These are phyloP conservation scores for Acorus gramineus DNA, from an alignment of 106 monocot genomes.

Conservation along the genomic window DNA sequence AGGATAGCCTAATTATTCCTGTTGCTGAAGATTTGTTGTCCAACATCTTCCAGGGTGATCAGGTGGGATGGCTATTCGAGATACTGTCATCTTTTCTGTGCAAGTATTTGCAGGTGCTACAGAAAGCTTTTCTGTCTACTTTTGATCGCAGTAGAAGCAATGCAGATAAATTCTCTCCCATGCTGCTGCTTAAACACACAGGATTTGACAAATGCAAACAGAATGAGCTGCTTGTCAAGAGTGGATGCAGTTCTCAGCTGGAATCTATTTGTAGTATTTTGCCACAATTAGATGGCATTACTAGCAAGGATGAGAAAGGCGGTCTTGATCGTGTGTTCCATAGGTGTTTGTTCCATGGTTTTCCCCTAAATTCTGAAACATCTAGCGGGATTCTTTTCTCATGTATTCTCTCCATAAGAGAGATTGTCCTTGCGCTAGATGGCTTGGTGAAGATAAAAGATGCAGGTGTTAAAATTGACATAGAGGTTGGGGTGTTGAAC, in stretches of 20 bases:
- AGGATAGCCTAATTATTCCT: conserved; percentile 10
- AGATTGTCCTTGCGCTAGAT: conserved; percentile 47
- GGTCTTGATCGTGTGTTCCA: conserved; percentile 9
- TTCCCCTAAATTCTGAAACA: conserved; percentile 51
- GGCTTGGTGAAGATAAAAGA: conserved; percentile 43
- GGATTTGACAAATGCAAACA: conserved; percentile 40
- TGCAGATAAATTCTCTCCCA: conserved; percentile 37
- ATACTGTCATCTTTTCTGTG: conserved; percentile 51
- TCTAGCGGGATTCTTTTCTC: conserved; percentile 59
- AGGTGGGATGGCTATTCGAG: conserved; percentile 35
- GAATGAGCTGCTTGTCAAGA: conserved; percentile 41
- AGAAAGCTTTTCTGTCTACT: conserved; percentile 47
- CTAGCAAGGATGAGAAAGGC: conserved; percentile 18
- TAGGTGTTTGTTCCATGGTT: conserved; percentile 64
- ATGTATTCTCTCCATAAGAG: conserved; percentile 50
- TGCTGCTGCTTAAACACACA: conserved; percentile 53
- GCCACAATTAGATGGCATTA: conserved; percentile 47
- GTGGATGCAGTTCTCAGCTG: conserved; percentile 32
- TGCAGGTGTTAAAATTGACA: conserved; percentile 7
- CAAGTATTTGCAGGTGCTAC: conserved; percentile 36
- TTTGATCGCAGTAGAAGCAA: conserved; percentile 18
- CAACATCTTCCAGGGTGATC: conserved; percentile 23
- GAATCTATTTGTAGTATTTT: conserved; percentile 40
- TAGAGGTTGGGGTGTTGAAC: conserved; percentile 21
- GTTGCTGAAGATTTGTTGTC: conserved; percentile 22